phyloP scores from a whole-genome alignment of 2,329 filamentous ascomycete species.

The Gremmenia infestans region DNA sequence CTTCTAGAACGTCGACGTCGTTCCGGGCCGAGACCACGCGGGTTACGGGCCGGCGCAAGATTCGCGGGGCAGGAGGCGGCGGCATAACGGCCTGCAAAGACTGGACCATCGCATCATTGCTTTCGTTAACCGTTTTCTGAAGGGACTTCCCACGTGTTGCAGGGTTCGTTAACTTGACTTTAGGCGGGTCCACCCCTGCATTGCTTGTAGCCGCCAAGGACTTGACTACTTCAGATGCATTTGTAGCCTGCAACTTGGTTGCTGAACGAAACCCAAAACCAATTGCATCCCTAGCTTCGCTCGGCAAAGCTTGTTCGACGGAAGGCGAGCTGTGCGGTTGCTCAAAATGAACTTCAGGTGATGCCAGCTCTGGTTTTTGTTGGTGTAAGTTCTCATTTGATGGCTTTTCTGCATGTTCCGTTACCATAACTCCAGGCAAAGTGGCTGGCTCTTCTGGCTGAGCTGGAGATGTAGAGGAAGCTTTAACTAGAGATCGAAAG shows the following conservation, averaged over 20 bases:
- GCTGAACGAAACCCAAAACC: slow-evolving; percentile 1
- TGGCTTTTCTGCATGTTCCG: background rate
- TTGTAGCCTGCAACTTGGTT: background rate
- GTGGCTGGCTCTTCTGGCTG: background rate
- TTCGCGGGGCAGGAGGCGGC: slow-evolving; percentile 13
- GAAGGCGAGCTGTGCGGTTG: background rate
- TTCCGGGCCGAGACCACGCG: background rate
- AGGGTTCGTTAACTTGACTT: slow-evolving; percentile 22
- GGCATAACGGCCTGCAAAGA: slow-evolving; percentile 11
- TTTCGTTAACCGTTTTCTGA: slow-evolving; percentile 19
- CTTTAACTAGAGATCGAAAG: slow-evolving; percentile 13
- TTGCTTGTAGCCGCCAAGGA: background rate
- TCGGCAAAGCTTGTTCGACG: background rate
- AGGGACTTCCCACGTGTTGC: slow-evolving; percentile 26
- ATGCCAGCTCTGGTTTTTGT: background rate
- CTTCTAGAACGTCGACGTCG: background rate
- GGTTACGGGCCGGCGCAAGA: slow-evolving; percentile 4
- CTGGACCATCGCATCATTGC: slow-evolving; percentile 15
- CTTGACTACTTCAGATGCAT: background rate
- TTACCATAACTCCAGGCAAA: background rate
- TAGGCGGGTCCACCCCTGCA: slow-evolving; percentile 5
- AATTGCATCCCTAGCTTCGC: background rate
- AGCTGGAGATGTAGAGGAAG: background rate
- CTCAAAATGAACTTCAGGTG: slow-evolving; percentile 6
- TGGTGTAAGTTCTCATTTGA: background rate